phyloP scores from a whole-genome alignment of 345 rosid species.

The Sisymbrium altissimum region DNA sequence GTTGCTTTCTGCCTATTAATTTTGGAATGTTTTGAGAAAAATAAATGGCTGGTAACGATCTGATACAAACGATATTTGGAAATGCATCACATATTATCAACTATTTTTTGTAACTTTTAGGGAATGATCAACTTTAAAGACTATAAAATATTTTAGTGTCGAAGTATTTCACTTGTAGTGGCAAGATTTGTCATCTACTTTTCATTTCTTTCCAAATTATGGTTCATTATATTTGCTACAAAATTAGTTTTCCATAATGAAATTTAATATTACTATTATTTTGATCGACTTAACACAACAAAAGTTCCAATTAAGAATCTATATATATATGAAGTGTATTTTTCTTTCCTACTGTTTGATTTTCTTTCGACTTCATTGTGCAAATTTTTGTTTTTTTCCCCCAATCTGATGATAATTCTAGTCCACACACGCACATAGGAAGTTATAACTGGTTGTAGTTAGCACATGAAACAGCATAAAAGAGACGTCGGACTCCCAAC shows the following conservation, averaged over 20 bases:
- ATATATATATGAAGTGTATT: not conserved
- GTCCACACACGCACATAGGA: slow-evolving; percentile 14
- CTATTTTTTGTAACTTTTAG: not conserved
- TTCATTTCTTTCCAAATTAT: not conserved
- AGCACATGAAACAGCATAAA: slow-evolving; percentile 1
- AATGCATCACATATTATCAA: not conserved
- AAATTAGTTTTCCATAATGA: not conserved
- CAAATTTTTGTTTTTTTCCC: not conserved
- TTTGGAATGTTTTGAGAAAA: not conserved
- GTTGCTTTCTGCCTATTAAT: slow-evolving; percentile 4
- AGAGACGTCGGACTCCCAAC: slow-evolving; percentile 22
- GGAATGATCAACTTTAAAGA: not conserved
- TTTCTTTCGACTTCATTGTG: not conserved
- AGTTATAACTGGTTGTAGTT: not conserved
- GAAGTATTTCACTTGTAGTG: not conserved
- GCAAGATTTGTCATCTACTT: not conserved
- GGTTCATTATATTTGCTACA: not conserved
- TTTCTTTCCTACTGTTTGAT: not conserved
- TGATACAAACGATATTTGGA: not conserved
- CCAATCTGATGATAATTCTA: not conserved
- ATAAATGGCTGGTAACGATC: not conserved
- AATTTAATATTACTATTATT: not conserved
- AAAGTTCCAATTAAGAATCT: not conserved
- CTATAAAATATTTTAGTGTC: not conserved
- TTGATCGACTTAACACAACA: not conserved